These are phyloP conservation scores for Diospyros kaki DNA, from an alignment of 148 eudicot species.

Conservation along the genomic window DNA sequence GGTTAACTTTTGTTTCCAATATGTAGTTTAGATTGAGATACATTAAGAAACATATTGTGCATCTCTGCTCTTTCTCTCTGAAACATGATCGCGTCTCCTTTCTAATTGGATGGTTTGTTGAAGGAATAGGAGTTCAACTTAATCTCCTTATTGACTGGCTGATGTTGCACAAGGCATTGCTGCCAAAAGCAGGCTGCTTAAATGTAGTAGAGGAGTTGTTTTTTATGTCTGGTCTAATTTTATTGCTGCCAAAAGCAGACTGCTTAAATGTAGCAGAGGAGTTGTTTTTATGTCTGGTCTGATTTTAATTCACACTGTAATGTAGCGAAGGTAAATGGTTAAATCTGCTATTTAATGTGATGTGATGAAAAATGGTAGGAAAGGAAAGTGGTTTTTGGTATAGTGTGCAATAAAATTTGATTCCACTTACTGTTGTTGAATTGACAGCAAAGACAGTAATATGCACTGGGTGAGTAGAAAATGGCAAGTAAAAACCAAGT, in stretches of 20 bases:
- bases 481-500: no score
- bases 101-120: neutral
- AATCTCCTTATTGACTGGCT: neutral
- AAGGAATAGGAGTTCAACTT: neutral
- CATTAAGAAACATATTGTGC: neutral
- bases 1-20: no score
- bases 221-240: no score
- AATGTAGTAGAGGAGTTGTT: neutral
- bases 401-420: neutral
- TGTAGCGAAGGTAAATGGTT: neutral
- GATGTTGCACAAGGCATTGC: neutral
- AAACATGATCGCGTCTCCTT: neutral
- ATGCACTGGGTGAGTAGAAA: neutral
- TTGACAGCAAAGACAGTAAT: neutral
- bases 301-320: no score
- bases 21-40: neutral
- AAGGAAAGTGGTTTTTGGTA: neutral
- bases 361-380: neutral
- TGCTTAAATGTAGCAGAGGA: no score
- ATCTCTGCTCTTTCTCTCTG: neutral
- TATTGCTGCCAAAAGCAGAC: no score
- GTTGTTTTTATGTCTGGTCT: no score
- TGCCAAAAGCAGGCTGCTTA: neutral
- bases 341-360: neutral
- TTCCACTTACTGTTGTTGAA: neutral